A percentile compares a stretch with the other conserved stretches of the same genome.
Evolutionary conservation across 345 rosid genomes (phyloP).

Genomic region (Hypericum perforatum): DNA sequence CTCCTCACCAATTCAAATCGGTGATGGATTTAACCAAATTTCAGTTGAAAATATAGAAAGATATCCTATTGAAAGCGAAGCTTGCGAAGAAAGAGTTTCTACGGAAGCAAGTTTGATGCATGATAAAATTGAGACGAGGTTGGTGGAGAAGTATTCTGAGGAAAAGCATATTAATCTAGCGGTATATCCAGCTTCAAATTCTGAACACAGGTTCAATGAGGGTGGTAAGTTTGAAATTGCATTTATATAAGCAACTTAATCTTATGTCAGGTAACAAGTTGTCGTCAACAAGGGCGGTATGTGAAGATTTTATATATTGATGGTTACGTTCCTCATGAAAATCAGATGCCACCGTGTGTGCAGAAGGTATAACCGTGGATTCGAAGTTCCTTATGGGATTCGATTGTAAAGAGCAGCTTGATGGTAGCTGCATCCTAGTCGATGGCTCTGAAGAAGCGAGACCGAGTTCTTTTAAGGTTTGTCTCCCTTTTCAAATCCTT

Average conservation of each 20-base stretch:
- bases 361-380: conserved; percentile 2
- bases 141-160: conserved; percentile 5
- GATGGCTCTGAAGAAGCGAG: conserved; percentile 10
- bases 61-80: conserved; percentile 9
- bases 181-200: conserved; percentile 8
- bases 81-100: not conserved
- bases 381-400: conserved; percentile 4
- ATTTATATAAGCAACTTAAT: too few relatives aligned
- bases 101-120: not conserved
- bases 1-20: conserved; percentile 3
- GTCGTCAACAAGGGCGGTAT: too few relatives aligned
- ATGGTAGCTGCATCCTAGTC: conserved; percentile 23
- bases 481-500: not conserved
- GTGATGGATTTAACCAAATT: not conserved
- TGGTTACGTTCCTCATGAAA: not conserved
- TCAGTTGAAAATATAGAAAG: conserved; percentile 4
- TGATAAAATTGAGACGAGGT: not conserved
- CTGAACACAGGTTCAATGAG: conserved; percentile 4
- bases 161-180: conserved; percentile 1
- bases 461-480: conserved; percentile 16
- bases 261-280: too few relatives aligned
- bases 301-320: not conserved
- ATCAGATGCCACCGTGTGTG: not conserved
- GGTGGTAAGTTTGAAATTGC: too few relatives aligned
- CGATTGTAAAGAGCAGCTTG: conserved; percentile 9